Percentiles rank a stretch among this genome's conserved stretches.
phyloP scores from a whole-genome alignment of 345 rosid species.

The Rhodomyrtus tomentosa region DNA sequence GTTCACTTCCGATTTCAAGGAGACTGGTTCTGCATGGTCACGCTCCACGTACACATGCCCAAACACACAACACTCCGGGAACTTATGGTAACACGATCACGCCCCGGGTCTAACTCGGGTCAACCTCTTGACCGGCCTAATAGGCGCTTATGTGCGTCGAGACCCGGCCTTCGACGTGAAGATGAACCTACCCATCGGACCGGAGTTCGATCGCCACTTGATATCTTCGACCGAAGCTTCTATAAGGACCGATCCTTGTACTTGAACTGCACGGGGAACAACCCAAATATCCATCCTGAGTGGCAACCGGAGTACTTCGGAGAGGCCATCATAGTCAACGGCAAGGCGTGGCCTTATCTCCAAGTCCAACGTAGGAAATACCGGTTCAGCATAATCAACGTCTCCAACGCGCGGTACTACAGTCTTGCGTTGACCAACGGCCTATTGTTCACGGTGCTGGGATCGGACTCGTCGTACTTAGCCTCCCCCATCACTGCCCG shows the following conservation, averaged over 20 bases:
- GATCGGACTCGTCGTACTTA: slow-evolving; percentile 1
- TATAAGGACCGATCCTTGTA: slow-evolving; percentile 7
- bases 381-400: slow-evolving; percentile 8
- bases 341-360: slow-evolving; percentile 13
- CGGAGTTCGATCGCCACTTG: slow-evolving; percentile 5
- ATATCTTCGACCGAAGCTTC: slow-evolving; percentile 10
- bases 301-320: slow-evolving; percentile 7
- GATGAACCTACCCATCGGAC: slow-evolving; percentile 1
- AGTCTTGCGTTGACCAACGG: background rate
- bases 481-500: background rate
- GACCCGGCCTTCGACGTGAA: background rate
- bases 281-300: slow-evolving; percentile 5
- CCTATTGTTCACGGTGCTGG: background rate
- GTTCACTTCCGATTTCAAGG: slow-evolving; percentile 4
- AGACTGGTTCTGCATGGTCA: slow-evolving; percentile 2
- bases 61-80: slow-evolving; percentile 5
- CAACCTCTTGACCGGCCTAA: slow-evolving; percentile 13
- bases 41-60: background rate
- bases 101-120: slow-evolving; percentile 7
- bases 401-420: slow-evolving; percentile 4
- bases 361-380: slow-evolving; percentile 3
- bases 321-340: slow-evolving; percentile 9
- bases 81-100: slow-evolving; percentile 16
- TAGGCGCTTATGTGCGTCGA: slow-evolving; percentile 1
- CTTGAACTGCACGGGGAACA: slow-evolving; percentile 8